phyloP scores from a whole-genome alignment of 169 alveolate genomes.

The Eimeria tenella region DNA sequence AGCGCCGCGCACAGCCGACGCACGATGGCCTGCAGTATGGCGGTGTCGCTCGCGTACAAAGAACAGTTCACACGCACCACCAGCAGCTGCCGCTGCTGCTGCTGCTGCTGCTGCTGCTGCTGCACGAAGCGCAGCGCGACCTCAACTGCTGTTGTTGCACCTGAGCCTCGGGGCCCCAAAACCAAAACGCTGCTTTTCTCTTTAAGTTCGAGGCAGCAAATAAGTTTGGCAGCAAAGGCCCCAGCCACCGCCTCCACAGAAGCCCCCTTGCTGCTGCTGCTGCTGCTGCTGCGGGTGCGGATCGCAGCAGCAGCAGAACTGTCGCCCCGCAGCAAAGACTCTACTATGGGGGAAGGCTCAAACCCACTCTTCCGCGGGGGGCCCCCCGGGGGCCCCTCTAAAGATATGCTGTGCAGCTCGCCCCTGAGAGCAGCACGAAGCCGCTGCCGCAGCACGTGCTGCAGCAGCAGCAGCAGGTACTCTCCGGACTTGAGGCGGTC shows the following conservation, averaged over 20 bases:
- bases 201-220: constrained; percentile 69
- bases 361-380: not conserved
- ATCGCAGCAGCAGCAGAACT: constrained; percentile 29
- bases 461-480: constrained; percentile 38
- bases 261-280: constrained; percentile 51
- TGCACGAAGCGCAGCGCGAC: constrained; percentile 47
- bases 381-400: not conserved
- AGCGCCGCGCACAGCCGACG: constrained; percentile 30
- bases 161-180: constrained; percentile 71
- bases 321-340: constrained; percentile 17
- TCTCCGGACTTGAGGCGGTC: not conserved
- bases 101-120: constrained; percentile 50
- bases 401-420: constrained; percentile 24
- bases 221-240: constrained; percentile 54
- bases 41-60: constrained; percentile 58
- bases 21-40: constrained; percentile 65
- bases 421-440: constrained; percentile 36
- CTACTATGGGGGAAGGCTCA: constrained; percentile 4
- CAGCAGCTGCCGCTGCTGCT: constrained; percentile 33
- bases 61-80: constrained; percentile 69
- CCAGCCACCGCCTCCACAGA: constrained; percentile 65
- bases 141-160: constrained; percentile 65
- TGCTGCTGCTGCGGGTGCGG: not conserved
- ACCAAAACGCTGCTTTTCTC: constrained; percentile 73
- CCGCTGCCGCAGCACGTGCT: constrained; percentile 61